These are phyloP conservation scores for Globisporangium spiculum DNA, from an alignment of 352 stramenopile species.

Conservation along the genomic window DNA sequence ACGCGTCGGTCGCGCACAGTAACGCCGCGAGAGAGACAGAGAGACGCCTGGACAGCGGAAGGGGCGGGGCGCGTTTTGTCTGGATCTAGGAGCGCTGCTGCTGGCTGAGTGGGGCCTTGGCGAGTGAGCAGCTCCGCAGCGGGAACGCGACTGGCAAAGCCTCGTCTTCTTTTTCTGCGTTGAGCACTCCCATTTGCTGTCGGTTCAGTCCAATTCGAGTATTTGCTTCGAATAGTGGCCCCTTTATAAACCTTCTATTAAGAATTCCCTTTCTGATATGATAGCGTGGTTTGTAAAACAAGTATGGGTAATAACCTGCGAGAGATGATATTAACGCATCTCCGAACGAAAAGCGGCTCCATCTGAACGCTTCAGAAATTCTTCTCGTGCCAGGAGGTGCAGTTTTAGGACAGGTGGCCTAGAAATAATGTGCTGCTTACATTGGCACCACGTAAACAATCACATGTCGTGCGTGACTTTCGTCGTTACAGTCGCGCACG, in stretches of 20 bases:
- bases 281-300: background rate
- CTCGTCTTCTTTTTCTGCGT: background rate
- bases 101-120: background rate
- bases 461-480: too few relatives aligned
- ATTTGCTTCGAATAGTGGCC: background rate
- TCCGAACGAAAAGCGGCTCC: background rate
- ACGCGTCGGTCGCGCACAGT: background rate
- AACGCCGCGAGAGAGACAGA: background rate
- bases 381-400: background rate
- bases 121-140: background rate
- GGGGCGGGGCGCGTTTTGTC: background rate
- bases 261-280: background rate
- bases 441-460: background rate
- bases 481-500: too few relatives aligned
- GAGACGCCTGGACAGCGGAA: background rate
- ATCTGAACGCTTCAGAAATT: slow-evolving; percentile 6
- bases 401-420: background rate
- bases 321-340: background rate
- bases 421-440: background rate
- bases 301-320: background rate
- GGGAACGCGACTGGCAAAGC: background rate
- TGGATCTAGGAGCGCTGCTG: background rate
- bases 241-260: background rate
- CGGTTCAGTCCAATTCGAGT: background rate
- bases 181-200: background rate